Percentiles rank a stretch among this genome's conserved stretches.
phyloP scores from a whole-genome alignment of 345 rosid species.

The Bruguiera sexangula region DNA sequence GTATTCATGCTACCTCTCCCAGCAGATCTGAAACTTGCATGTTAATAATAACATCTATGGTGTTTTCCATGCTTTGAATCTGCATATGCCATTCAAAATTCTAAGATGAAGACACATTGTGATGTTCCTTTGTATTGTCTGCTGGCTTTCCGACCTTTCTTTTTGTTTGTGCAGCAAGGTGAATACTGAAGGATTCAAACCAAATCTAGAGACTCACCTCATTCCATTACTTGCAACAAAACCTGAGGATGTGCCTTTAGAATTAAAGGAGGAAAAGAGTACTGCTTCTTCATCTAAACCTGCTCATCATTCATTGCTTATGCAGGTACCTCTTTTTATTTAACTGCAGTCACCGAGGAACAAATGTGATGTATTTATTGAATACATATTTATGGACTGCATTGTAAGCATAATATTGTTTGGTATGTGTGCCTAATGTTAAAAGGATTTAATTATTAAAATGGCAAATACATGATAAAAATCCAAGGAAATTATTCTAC shows the following conservation, averaged over 20 bases:
- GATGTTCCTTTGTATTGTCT: slow-evolving; percentile 19
- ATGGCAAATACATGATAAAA: not conserved
- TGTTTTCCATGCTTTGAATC: not conserved
- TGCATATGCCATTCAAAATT: not conserved
- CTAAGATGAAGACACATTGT: not conserved
- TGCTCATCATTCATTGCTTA: slow-evolving; percentile 78
- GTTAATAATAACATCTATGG: not conserved
- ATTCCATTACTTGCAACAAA: slow-evolving; percentile 70
- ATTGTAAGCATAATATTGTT: not conserved
- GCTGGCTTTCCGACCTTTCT: slow-evolving; percentile 8
- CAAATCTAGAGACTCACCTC: slow-evolving; percentile 85
- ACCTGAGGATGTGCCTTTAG: slow-evolving; percentile 47
- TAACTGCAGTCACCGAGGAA: not conserved
- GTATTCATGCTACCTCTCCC: not conserved
- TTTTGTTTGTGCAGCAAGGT: slow-evolving; percentile 65
- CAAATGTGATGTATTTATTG: not conserved
- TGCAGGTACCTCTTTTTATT: slow-evolving; percentile 53
- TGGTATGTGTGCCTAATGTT: not conserved
- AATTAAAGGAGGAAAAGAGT: slow-evolving; percentile 45
- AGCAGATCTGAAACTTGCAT: too few relatives aligned
- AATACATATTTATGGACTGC: not conserved
- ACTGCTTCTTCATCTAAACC: slow-evolving; percentile 42
- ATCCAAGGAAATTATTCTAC: too few relatives aligned
- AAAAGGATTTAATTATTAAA: not conserved
- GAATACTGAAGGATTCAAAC: slow-evolving; percentile 89